Percentiles rank a stretch among this genome's conserved stretches.
These are phyloP conservation scores for Paecilomyces fulvus DNA, from an alignment of 2,329 filamentous ascomycete genomes.

Conservation along the genomic window DNA sequence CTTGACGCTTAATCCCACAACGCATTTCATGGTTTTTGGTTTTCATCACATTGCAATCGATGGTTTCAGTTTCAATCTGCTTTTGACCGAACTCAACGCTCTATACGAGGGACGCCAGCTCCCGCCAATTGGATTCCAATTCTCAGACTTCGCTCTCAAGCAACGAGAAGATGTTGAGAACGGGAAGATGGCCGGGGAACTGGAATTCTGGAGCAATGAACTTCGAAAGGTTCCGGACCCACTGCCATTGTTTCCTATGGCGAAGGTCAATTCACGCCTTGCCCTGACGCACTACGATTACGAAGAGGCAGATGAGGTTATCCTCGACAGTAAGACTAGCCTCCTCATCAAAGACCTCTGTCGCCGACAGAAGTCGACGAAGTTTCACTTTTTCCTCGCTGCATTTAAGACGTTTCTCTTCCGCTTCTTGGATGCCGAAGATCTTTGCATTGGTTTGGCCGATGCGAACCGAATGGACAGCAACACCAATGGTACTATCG, in stretches of 20 bases:
- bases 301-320: neutral
- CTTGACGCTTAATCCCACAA: conserved; percentile 21
- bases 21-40: conserved; percentile 33
- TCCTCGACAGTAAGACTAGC: conserved; percentile 11
- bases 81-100: conserved; percentile 36
- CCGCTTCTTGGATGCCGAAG: conserved; percentile 24
- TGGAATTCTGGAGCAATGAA: conserved; percentile 27
- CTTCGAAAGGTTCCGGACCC: conserved; percentile 15
- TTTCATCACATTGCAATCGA: conserved; percentile 45
- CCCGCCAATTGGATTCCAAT: conserved; percentile 12
- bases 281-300: conserved; percentile 11
- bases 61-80: conserved; percentile 32
- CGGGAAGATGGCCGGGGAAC: conserved; percentile 17
- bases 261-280: conserved; percentile 10
- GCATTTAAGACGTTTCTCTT: conserved; percentile 32
- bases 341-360: conserved; percentile 15
- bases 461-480: conserved; percentile 36
- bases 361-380: conserved; percentile 21
- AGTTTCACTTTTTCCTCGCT: conserved; percentile 43
- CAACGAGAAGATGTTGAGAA: conserved; percentile 18
- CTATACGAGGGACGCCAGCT: conserved; percentile 25
- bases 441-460: conserved; percentile 41
- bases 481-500: conserved; percentile 29
- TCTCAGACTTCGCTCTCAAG: conserved; percentile 19
- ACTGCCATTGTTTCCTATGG: conserved; percentile 28